These are phyloP conservation scores for Neonectria punicea DNA, from an alignment of 2,329 filamentous ascomycete genomes.

Conservation along the genomic window DNA sequence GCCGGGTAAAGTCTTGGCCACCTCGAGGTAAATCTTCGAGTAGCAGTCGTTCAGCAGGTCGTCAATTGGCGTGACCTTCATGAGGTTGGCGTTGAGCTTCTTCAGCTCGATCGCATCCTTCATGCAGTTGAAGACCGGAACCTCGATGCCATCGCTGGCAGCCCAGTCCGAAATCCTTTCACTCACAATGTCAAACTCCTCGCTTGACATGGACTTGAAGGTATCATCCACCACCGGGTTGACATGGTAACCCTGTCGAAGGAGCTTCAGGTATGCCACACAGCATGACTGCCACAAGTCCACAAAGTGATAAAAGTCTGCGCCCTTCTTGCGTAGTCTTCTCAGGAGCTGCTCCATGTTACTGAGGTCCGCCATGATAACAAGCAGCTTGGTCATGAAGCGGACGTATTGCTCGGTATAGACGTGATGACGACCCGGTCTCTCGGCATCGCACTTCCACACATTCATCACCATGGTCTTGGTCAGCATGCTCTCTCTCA, in stretches of 20 bases:
- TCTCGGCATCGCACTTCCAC: constrained; percentile 91
- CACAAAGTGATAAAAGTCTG: constrained; percentile 75
- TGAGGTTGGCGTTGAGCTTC: constrained; percentile 84
- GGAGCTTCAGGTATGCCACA: constrained; percentile 62
- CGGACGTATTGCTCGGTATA: constrained; percentile 89
- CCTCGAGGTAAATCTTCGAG: constrained; percentile 76
- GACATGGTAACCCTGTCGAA: constrained; percentile 61
- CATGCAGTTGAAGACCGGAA: constrained; percentile 63
- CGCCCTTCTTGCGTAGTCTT: constrained; percentile 82
- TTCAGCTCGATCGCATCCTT: constrained; percentile 69
- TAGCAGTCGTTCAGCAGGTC: constrained; percentile 95
- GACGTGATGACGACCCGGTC: constrained; percentile 86
- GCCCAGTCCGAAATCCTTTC: constrained; percentile 68
- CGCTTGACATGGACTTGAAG: constrained; percentile 63
- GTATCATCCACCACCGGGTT: constrained; percentile 60
- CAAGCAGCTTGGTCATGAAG: constrained; percentile 81
- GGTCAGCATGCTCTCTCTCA: constrained; percentile 80
- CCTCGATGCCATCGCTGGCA: constrained; percentile 49
- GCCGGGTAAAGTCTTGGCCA: constrained; percentile 69
- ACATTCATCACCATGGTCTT: constrained; percentile 96
- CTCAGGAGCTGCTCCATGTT: constrained; percentile 83
- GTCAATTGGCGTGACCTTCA: constrained; percentile 87
- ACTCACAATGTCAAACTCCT: constrained; percentile 68
- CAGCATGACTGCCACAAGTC: constrained; percentile 70
- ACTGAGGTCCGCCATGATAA: constrained; percentile 77